Evolutionary conservation across 73 alveolate species (phyloP).

Genomic region (Uronychia setigera): DNA sequence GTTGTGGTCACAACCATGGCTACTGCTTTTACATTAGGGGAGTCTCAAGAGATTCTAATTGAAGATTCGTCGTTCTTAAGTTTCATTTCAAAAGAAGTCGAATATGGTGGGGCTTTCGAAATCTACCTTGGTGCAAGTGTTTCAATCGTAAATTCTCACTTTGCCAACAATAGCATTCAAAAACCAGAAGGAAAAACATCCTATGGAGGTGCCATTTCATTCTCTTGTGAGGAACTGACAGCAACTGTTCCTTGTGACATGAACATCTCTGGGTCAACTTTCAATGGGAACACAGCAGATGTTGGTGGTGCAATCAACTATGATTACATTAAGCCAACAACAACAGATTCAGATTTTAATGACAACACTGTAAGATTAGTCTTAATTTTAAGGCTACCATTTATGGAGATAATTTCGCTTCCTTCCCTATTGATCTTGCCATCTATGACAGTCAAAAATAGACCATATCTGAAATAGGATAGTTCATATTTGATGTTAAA

Average conservation of each 20-base stretch:
- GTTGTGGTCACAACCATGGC: too few relatives aligned
- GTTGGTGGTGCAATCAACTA: neutral
- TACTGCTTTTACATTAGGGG: too few relatives aligned
- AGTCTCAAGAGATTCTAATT: too few relatives aligned
- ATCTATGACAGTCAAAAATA: neutral
- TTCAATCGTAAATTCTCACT: neutral
- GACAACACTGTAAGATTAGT: neutral
- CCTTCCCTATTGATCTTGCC: neutral
- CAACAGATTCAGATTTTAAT: neutral
- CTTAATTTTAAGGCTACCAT: neutral
- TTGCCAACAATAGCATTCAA: neutral
- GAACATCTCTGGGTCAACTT: neutral
- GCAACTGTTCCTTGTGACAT: neutral
- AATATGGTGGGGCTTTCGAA: neutral
- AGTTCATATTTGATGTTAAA: neutral
- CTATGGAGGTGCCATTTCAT: neutral
- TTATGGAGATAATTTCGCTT: neutral
- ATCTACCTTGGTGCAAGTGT: neutral
- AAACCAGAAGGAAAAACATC: neutral
- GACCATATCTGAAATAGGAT: neutral
- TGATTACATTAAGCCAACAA: neutral
- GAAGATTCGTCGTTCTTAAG: neutral
- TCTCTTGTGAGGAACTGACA: neutral
- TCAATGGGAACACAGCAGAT: neutral
- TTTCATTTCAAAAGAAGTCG: neutral